These are phyloP conservation scores for Plasmodium gonderi DNA, from an alignment of 169 alveolate species.

Conservation along the genomic window DNA sequence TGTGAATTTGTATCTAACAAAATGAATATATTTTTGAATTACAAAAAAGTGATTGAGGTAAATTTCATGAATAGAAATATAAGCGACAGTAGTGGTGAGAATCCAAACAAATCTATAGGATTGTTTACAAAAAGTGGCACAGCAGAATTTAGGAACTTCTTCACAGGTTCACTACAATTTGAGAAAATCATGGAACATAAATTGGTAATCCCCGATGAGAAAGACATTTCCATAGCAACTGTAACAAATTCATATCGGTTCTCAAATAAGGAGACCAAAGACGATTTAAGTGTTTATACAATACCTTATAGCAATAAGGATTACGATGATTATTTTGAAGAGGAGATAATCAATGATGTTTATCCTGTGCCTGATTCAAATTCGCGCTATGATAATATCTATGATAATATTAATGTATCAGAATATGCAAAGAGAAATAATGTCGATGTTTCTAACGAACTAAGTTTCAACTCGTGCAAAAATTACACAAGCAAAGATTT, in stretches of 20 bases:
- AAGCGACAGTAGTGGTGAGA: background rate
- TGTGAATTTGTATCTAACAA: conserved; percentile 5
- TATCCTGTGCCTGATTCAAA: conserved; percentile 64
- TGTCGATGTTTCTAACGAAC: background rate
- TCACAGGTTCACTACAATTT: conserved; percentile 33
- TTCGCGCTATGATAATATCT: conserved; percentile 23
- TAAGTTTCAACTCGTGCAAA: background rate
- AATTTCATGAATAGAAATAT: background rate
- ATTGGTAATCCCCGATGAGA: background rate
- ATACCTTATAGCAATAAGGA: conserved; percentile 46
- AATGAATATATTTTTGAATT: conserved; percentile 55
- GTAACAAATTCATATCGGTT: conserved; percentile 42
- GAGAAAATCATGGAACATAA: conserved; percentile 21
- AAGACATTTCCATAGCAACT: conserved; percentile 9
- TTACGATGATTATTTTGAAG: conserved; percentile 2
- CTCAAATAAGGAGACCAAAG: conserved; percentile 22
- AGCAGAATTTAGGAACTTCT: conserved; percentile 47
- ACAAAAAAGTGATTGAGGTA: conserved; percentile 45
- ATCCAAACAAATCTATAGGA: background rate
- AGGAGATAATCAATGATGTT: conserved; percentile 5
- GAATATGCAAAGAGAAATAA: background rate
- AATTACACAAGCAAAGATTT: background rate
- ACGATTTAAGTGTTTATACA: conserved; percentile 50
- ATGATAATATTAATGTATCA: conserved; percentile 3
- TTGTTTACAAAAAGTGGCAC: conserved; percentile 51